A percentile compares a stretch with the other conserved stretches of the same genome.
phyloP scores from a whole-genome alignment of 2,329 filamentous ascomycete species.

The Cladobotryum protrusum region DNA sequence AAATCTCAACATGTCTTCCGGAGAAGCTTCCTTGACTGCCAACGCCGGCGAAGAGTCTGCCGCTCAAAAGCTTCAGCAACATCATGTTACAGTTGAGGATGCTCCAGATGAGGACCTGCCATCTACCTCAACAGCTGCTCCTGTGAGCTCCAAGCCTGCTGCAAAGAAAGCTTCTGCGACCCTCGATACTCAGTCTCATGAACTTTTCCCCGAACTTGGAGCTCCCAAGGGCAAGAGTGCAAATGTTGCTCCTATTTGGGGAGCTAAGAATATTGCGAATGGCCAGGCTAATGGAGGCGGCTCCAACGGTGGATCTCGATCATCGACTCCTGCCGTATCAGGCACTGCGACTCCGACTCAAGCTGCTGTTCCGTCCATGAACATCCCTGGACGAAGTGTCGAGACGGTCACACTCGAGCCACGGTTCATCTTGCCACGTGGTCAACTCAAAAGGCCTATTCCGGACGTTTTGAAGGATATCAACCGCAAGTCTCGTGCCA shows the following conservation, averaged over 20 bases:
- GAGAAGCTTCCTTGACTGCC: slow-evolving; percentile 22
- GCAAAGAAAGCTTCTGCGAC: slow-evolving; percentile 53
- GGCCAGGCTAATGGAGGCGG: slow-evolving; percentile 49
- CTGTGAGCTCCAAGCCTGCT: slow-evolving; percentile 56
- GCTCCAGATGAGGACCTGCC: slow-evolving; percentile 70
- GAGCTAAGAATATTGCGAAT: slow-evolving; percentile 55
- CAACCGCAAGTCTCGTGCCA: slow-evolving; percentile 85
- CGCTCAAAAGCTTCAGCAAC: slow-evolving; percentile 57
- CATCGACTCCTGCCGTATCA: slow-evolving; percentile 58
- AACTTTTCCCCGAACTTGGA: slow-evolving; percentile 90
- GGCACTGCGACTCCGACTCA: slow-evolving; percentile 41
- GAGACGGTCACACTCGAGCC: slow-evolving; percentile 70
- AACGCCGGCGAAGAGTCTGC: slow-evolving; percentile 41
- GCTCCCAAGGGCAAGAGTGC: slow-evolving; percentile 60
- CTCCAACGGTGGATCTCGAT: slow-evolving; percentile 51
- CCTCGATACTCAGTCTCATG: slow-evolving; percentile 80
- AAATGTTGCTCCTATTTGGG: slow-evolving; percentile 69
- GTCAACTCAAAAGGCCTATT: slow-evolving; percentile 77
- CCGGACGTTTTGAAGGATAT: slow-evolving; percentile 83
- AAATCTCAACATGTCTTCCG: slow-evolving; percentile 36
- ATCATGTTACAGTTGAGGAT: slow-evolving; percentile 71
- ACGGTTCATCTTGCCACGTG: slow-evolving; percentile 67
- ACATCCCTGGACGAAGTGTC: slow-evolving; percentile 74
- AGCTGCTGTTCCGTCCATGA: slow-evolving; percentile 46
- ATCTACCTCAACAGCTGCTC: slow-evolving; percentile 45